These are phyloP conservation scores for Calvatia gigantea DNA, from an alignment of 768 basidiomycete species.

Conservation along the genomic window DNA sequence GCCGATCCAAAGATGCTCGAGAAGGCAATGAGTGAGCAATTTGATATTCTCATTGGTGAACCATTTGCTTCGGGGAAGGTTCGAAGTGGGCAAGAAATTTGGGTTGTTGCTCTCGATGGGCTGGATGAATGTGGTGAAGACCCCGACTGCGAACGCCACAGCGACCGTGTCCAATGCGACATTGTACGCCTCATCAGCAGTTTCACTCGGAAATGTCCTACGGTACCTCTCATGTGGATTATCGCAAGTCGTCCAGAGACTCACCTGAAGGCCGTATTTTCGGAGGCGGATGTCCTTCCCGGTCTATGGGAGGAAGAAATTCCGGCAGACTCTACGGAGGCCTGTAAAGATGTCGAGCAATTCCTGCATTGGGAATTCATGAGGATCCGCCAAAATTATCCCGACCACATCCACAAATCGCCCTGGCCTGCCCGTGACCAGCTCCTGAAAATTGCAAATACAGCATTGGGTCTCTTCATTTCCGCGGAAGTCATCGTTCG, in stretches of 20 bases:
- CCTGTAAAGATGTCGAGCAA: conserved; percentile 16
- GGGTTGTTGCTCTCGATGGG: conserved; percentile 22
- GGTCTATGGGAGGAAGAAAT: conserved; percentile 3
- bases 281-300: neutral
- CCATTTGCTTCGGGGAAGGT: conserved; percentile 4
- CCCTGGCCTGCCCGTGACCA: conserved; percentile 18
- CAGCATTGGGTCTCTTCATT: conserved; percentile 23
- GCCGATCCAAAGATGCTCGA: conserved; percentile 5
- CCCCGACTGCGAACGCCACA: neutral
- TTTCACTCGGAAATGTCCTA: neutral
- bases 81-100: neutral
- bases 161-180: conserved; percentile 12
- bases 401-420: neutral
- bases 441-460: conserved; percentile 15
- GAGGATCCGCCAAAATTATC: conserved; percentile 9
- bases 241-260: conserved; percentile 26
- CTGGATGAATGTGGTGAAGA: conserved; percentile 23
- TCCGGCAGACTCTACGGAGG: conserved; percentile 10
- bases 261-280: conserved; percentile 16
- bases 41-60: conserved; percentile 12
- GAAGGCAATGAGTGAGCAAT: conserved; percentile 11
- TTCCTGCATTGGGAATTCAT: conserved; percentile 13
- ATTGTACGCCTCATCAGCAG: conserved; percentile 14
- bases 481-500: conserved; percentile 21
- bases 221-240: conserved; percentile 20